A percentile compares a stretch with the other conserved stretches of the same genome.
These are phyloP conservation scores for Fagus crenata DNA, from an alignment of 306 rosid species.

Conservation along the genomic window DNA sequence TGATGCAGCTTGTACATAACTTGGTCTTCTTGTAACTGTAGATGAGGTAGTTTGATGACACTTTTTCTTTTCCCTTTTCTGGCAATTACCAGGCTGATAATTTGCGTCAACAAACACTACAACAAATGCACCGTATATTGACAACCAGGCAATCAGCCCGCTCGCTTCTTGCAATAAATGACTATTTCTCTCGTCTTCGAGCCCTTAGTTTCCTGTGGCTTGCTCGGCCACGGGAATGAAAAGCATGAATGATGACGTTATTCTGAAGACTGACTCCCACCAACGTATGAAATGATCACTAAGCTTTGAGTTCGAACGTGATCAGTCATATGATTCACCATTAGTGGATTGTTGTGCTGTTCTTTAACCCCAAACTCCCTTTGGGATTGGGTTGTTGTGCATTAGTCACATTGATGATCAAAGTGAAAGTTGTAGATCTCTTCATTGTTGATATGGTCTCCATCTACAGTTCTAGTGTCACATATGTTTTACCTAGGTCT, in stretches of 20 bases:
- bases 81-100: conserved; percentile 69
- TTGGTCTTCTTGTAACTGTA: not conserved
- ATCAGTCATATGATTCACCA: conserved; percentile 5
- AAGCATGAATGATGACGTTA: conserved; percentile 12
- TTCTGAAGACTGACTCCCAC: conserved; percentile 12
- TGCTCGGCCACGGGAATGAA: conserved; percentile 80
- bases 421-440: too few species aligned
- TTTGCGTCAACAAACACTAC: conserved; percentile 85
- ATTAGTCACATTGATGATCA: conserved; percentile 19
- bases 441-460: conserved; percentile 7
- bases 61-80: conserved; percentile 11
- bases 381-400: conserved; percentile 34
- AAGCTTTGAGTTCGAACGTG: conserved; percentile 18
- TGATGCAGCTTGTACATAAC: not conserved
- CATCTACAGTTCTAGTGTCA: conserved; percentile 26
- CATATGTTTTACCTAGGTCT: not conserved
- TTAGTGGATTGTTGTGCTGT: conserved; percentile 25
- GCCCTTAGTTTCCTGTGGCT: conserved; percentile 96
- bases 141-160: conserved; percentile 87
- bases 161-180: conserved; percentile 72
- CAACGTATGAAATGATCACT: not conserved
- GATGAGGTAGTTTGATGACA: not conserved
- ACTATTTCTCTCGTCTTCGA: conserved; percentile 76
- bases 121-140: conserved; percentile 89
- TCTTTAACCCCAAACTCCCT: conserved; percentile 18